These are phyloP conservation scores for Kalanchoe fedtschenkoi DNA, from an alignment of 164 flowering plant genomes.

Conservation along the genomic window DNA sequence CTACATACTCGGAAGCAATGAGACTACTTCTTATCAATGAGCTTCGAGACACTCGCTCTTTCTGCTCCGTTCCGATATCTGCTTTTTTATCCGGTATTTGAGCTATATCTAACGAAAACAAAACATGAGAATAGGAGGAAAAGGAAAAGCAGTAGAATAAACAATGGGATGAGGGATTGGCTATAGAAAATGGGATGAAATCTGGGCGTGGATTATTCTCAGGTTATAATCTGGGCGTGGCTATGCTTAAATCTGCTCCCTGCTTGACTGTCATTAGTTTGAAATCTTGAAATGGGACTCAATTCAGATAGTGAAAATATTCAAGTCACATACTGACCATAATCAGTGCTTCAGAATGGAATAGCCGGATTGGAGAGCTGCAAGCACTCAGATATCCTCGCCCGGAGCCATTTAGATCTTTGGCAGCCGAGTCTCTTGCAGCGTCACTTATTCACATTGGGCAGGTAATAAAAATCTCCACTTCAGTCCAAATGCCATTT, in stretches of 20 bases:
- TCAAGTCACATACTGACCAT: not conserved
- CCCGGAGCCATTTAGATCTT: not conserved
- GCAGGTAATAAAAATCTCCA: not conserved
- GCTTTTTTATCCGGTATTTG: no score
- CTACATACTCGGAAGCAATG: no score
- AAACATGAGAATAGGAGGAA: no score
- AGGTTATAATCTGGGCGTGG: constrained; percentile 37
- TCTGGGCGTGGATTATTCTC: no score
- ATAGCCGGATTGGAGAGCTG: constrained; percentile 21
- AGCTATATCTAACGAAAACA: no score
- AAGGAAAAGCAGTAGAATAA: no score
- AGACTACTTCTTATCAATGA: no score
- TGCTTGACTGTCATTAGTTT: constrained; percentile 34
- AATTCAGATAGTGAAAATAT: not conserved
- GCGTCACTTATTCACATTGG: not conserved
- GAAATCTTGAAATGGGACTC: not conserved
- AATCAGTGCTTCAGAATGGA: constrained; percentile 30
- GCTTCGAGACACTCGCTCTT: no score
- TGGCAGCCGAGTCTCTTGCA: no score
- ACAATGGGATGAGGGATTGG: not conserved
- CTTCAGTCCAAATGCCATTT: no score
- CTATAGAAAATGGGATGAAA: no score
- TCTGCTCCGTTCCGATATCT: no score
- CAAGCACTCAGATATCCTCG: constrained; percentile 17
- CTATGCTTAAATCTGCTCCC: constrained; percentile 54